phyloP scores from a whole-genome alignment of 2,329 filamentous ascomycete species.

The Paracamarosporium sp. region DNA sequence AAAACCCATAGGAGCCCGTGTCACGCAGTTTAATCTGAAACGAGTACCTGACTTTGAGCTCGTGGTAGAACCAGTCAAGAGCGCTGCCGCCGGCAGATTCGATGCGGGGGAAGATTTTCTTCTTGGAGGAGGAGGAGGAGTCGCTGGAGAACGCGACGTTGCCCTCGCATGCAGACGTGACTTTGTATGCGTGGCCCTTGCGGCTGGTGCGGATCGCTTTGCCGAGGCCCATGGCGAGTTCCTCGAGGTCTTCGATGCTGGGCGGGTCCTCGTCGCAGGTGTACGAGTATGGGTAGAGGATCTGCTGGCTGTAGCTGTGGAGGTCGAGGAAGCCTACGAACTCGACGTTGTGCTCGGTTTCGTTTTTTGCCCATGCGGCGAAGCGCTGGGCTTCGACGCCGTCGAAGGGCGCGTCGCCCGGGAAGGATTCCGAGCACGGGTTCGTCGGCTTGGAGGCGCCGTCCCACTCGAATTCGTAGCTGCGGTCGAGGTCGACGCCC shows the following conservation, averaged over 20 bases:
- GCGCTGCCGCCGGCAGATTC: conserved; percentile 83
- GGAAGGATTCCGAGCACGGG: conserved; percentile 90
- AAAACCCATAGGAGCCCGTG: conserved; percentile 91
- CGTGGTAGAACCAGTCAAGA: conserved; percentile 95
- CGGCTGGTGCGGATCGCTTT: conserved; percentile 86
- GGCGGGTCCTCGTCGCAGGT: conserved; percentile 80
- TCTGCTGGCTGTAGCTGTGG: conserved; percentile 94
- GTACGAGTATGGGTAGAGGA: conserved; percentile 91
- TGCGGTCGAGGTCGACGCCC: conserved; percentile 87
- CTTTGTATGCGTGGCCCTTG: conserved; percentile 70
- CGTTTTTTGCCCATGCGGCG: conserved; percentile 81
- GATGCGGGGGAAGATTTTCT: conserved; percentile 60
- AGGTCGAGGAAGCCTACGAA: conserved; percentile 90
- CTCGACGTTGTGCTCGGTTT: conserved; percentile 72
- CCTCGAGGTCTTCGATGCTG: conserved; percentile 88
- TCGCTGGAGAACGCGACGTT: conserved; percentile 60
- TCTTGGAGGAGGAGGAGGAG: too few relatives aligned
- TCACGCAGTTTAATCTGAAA: conserved; percentile 96
- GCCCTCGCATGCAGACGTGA: conserved; percentile 86
- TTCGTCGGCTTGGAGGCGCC: conserved; percentile 68
- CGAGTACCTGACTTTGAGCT: conserved; percentile 79
- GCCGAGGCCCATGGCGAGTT: conserved; percentile 84
- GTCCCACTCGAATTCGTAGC: conserved; percentile 87
- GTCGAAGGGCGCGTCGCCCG: conserved; percentile 82
- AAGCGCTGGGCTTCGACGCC: conserved; percentile 78